Evolutionary conservation across 257 asterid genomes (phyloP).

Genomic region (Capsicum baccatum): DNA sequence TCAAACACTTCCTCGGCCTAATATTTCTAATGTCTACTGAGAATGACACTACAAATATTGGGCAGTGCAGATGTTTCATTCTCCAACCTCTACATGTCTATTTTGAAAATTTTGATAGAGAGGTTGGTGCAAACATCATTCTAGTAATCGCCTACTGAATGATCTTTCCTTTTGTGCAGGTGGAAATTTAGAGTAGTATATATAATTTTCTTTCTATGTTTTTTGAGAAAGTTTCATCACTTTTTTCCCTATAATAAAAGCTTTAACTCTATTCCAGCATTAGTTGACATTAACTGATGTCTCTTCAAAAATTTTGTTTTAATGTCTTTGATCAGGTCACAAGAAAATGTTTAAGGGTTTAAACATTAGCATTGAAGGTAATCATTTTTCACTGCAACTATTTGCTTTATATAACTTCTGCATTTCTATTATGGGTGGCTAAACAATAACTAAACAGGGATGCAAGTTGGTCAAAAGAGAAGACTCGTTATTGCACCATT

Average conservation of each 20-base stretch:
- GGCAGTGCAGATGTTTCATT: no score
- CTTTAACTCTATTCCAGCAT: background rate
- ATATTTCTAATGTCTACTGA: no score
- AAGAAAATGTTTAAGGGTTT: slow-evolving; percentile 51
- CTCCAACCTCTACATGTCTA: no score
- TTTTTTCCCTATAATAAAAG: background rate
- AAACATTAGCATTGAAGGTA: slow-evolving; percentile 74
- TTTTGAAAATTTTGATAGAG: no score
- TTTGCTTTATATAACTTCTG: slow-evolving; percentile 11
- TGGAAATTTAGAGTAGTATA: no score
- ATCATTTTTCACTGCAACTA: background rate
- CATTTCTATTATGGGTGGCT: background rate
- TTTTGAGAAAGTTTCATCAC: background rate
- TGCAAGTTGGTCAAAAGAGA: slow-evolving; percentile 76
- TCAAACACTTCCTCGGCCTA: no score
- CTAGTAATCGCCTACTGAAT: no score
- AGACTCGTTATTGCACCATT: slow-evolving; percentile 69
- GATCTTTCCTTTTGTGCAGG: no score
- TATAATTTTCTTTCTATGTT: no score
- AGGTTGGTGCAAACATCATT: no score
- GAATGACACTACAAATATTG: no score
- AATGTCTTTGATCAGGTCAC: slow-evolving; percentile 47
- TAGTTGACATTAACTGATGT: background rate
- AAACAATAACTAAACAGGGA: slow-evolving; percentile 44
- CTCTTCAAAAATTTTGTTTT: background rate